phyloP scores from a whole-genome alignment of 805 yeast species.

The Yarrowia alimentaria region DNA sequence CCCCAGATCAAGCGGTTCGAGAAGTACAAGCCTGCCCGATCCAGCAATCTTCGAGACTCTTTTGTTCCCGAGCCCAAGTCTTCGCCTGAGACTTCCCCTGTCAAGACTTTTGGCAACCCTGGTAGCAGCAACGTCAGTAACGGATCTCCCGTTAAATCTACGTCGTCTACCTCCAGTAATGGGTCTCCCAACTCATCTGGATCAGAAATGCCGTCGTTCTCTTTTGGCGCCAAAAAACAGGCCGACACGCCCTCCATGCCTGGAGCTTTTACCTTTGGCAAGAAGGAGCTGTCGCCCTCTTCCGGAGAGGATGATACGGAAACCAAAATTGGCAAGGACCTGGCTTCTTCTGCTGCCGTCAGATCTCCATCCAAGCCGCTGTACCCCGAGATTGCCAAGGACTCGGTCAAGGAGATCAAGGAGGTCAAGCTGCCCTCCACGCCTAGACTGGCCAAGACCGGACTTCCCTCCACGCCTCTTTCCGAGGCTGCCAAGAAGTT shows the following conservation, averaged over 20 bases:
- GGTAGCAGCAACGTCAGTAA: too few species aligned
- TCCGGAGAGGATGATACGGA: constrained; percentile 11
- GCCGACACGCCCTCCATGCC: too few species aligned
- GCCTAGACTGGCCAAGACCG: constrained; percentile 17
- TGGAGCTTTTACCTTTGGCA: neutral
- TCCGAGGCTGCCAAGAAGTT: constrained; percentile 20
- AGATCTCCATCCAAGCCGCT: constrained; percentile 26
- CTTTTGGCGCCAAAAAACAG: constrained; percentile 3
- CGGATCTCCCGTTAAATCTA: neutral
- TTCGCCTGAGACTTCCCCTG: constrained; percentile 8
- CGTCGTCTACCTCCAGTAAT: neutral
- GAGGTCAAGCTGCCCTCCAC: constrained; percentile 8
- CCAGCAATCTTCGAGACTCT: constrained; percentile 12
- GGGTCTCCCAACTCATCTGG: neutral
- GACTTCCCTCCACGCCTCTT: constrained; percentile 12
- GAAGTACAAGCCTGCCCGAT: constrained; percentile 18
- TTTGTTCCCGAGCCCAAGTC: constrained; percentile 17
- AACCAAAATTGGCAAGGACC: constrained; percentile 22
- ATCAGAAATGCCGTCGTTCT: neutral
- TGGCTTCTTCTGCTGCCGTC: constrained; percentile 10
- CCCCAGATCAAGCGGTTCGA: constrained; percentile 14
- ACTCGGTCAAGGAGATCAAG: neutral
- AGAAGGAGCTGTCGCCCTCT: constrained; percentile 2
- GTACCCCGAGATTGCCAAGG: constrained; percentile 13
- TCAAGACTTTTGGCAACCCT: too few species aligned